Evolutionary conservation across 805 yeast species (phyloP).

Genomic region (Sugiyamaella americana): DNA sequence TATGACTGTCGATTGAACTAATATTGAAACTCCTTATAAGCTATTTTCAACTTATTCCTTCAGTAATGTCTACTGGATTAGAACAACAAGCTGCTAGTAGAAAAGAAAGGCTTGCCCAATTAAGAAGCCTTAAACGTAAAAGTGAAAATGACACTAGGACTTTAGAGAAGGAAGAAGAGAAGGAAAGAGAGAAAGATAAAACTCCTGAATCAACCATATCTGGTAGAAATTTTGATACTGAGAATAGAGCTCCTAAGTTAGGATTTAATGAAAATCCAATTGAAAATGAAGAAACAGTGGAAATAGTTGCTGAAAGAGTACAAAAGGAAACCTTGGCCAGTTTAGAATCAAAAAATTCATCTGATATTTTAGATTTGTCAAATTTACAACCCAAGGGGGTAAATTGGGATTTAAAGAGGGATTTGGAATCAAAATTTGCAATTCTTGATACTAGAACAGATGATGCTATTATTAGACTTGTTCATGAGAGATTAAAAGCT

Average conservation of each 20-base stretch:
- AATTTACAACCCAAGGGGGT: slow-evolving; percentile 26
- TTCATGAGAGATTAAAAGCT: slow-evolving; percentile 32
- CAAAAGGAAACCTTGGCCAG: slow-evolving; percentile 27
- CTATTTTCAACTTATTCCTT: too few species aligned
- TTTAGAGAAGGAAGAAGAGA: neutral
- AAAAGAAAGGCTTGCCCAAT: slow-evolving; percentile 30
- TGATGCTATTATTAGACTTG: slow-evolving; percentile 34
- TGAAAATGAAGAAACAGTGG: slow-evolving; percentile 34
- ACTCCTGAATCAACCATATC: neutral
- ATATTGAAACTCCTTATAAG: too few species aligned
- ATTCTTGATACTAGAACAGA: slow-evolving; percentile 40
- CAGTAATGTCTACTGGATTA: slow-evolving; percentile 13
- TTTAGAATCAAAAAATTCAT: slow-evolving; percentile 17
- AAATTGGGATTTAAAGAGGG: slow-evolving; percentile 36
- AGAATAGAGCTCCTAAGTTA: slow-evolving; percentile 23
- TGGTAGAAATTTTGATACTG: slow-evolving; percentile 28
- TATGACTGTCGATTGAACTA: too few species aligned
- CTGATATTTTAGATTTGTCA: slow-evolving; percentile 19
- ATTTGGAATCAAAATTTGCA: slow-evolving; percentile 36
- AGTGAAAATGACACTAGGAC: slow-evolving; percentile 8
- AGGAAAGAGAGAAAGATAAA: neutral
- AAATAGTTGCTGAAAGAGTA: slow-evolving; percentile 30
- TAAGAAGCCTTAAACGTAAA: slow-evolving; percentile 26
- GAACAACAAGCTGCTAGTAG: slow-evolving; percentile 28
- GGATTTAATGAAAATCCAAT: slow-evolving; percentile 28